Evolutionary conservation across 805 yeast genomes (phyloP).

Genomic region (Saccharomyces jurei): DNA sequence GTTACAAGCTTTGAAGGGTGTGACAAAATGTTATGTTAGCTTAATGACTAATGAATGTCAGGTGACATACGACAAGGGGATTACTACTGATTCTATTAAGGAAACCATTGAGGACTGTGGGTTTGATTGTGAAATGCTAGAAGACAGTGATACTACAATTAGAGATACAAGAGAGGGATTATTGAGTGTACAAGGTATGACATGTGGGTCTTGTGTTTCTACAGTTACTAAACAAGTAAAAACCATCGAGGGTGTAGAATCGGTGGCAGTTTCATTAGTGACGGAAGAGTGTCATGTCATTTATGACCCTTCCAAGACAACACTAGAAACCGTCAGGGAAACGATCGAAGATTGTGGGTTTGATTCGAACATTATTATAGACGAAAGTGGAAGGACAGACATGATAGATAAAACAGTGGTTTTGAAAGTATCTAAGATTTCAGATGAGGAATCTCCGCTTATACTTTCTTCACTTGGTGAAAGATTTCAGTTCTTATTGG

Average conservation of each 20-base stretch:
- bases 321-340: constrained; percentile 35
- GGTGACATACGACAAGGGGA: constrained; percentile 39
- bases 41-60: constrained; percentile 66
- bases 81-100: constrained; percentile 31
- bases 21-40: constrained; percentile 51
- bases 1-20: constrained; percentile 42
- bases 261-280: constrained; percentile 59
- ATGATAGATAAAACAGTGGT: not conserved
- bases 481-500: constrained; percentile 2
- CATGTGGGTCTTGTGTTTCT: constrained; percentile 79
- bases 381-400: not conserved
- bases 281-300: constrained; percentile 63
- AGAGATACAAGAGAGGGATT: not conserved
- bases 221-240: constrained; percentile 53
- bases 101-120: constrained; percentile 69
- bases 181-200: constrained; percentile 58
- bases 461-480: not conserved
- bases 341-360: constrained; percentile 74
- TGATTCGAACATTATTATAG: constrained; percentile 34
- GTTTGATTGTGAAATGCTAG: constrained; percentile 40
- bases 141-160: constrained; percentile 1
- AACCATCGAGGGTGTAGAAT: constrained; percentile 41
- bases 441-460: not conserved
- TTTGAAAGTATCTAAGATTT: not conserved
- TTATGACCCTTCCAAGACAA: constrained; percentile 34